phyloP scores from a whole-genome alignment of 78 protist species.

The Guillardia theta region DNA sequence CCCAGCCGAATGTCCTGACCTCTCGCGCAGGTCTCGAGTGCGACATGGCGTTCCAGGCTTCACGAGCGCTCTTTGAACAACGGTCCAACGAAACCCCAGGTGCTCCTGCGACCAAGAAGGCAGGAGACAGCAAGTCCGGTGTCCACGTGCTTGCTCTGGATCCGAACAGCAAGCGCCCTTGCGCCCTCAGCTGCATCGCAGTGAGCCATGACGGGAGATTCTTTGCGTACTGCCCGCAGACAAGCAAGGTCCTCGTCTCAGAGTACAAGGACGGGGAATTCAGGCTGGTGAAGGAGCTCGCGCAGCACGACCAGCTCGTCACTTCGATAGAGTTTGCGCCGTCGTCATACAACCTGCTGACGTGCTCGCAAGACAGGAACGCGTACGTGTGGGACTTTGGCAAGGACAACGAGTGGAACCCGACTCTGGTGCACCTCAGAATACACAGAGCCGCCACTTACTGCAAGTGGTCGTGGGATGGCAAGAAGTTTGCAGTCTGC shows the following conservation, averaged over 20 bases:
- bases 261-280: neutral
- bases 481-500: conserved; percentile 87
- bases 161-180: neutral
- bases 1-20: too few relatives aligned
- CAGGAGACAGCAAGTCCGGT: too few relatives aligned
- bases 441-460: conserved; percentile 87
- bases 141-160: neutral
- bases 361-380: conserved; percentile 91
- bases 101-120: too few relatives aligned
- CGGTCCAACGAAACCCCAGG: too few relatives aligned
- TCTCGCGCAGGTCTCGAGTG: too few relatives aligned
- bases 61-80: too few relatives aligned
- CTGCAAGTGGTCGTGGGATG: conserved; percentile 74
- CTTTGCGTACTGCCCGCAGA: conserved; percentile 89
- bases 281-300: neutral
- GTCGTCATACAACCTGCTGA: conserved; percentile 80
- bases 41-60: too few relatives aligned
- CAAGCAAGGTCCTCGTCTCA: conserved; percentile 69
- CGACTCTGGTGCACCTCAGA: conserved; percentile 86
- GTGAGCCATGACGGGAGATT: neutral
- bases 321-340: conserved; percentile 91
- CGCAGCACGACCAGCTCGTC: conserved; percentile 86
- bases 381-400: conserved; percentile 91
- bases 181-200: neutral
- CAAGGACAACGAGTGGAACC: conserved; percentile 75